A percentile compares a stretch with the other conserved stretches of the same genome.
Conservation (phyloP, 1,139 yeast genomes). For the Geotrichum phurueaensis region DNA sequence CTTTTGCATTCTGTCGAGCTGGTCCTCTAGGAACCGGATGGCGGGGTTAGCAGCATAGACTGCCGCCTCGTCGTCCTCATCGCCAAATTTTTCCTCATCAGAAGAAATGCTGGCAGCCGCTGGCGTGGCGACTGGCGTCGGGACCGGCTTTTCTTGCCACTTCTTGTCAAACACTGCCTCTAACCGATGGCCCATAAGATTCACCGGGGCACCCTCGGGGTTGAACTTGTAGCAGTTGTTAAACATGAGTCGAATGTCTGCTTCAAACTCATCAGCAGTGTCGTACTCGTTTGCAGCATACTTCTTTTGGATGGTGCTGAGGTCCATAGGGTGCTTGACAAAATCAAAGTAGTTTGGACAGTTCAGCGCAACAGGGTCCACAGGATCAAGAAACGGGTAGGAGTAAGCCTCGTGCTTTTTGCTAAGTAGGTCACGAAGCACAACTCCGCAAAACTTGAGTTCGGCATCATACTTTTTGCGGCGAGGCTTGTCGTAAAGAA, state of each 20-base stretch:
- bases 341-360: constrained; percentile 84
- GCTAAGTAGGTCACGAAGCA: constrained; percentile 71
- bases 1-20: constrained; percentile 74
- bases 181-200: constrained; percentile 87
- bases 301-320: constrained; percentile 76
- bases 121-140: constrained; percentile 46
- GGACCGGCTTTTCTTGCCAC: constrained; percentile 85
- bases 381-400: constrained; percentile 89
- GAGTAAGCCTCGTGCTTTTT: constrained; percentile 81
- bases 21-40: constrained; percentile 80
- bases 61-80: constrained; percentile 27
- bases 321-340: constrained; percentile 91
- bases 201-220: constrained; percentile 94
- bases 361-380: constrained; percentile 89
- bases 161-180: constrained; percentile 80
- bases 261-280: constrained; percentile 80
- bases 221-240: constrained; percentile 85
- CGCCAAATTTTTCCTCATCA: constrained; percentile 13
- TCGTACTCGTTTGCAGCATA: constrained; percentile 82
- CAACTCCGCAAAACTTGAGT: constrained; percentile 75
- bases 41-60: constrained; percentile 74
- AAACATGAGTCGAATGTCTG: constrained; percentile 76
- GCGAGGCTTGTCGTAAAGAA: constrained; percentile 80
- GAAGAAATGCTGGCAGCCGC: not conserved
- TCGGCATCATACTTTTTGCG: constrained; percentile 90